Evolutionary conservation across 306 rosid genomes (phyloP).

Genomic region (Cicer chorassanicum): DNA sequence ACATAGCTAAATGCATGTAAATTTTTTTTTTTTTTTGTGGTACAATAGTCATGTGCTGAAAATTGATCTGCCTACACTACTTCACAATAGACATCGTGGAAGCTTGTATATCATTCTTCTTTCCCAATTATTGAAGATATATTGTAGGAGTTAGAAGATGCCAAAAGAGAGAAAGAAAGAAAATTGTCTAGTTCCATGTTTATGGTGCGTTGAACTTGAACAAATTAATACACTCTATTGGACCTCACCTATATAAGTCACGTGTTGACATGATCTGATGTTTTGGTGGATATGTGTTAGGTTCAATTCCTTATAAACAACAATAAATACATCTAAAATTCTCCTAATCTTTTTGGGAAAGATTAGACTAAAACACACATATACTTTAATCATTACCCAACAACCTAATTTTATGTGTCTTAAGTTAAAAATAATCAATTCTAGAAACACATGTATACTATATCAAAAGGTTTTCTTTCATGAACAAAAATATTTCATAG

Average conservation of each 20-base stretch:
- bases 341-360: neutral
- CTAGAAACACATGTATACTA: too few relatives aligned
- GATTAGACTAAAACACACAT: neutral
- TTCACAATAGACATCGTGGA: neutral
- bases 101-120: neutral
- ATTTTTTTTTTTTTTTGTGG: neutral
- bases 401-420: neutral
- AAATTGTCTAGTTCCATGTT: slow-evolving; percentile 13
- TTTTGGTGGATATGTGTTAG: neutral
- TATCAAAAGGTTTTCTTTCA: too few relatives aligned
- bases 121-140: neutral
- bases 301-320: neutral
- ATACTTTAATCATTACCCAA: neutral
- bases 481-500: too few relatives aligned
- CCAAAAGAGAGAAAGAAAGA: neutral
- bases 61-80: neutral
- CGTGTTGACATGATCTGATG: neutral
- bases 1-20: neutral
- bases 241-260: slow-evolving; percentile 12
- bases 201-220: slow-evolving; percentile 14
- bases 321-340: neutral
- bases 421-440: too few relatives aligned
- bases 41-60: neutral
- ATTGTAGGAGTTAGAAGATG: neutral
- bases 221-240: neutral